phyloP scores from a whole-genome alignment of 345 rosid species.

The Citrus reticulata region DNA sequence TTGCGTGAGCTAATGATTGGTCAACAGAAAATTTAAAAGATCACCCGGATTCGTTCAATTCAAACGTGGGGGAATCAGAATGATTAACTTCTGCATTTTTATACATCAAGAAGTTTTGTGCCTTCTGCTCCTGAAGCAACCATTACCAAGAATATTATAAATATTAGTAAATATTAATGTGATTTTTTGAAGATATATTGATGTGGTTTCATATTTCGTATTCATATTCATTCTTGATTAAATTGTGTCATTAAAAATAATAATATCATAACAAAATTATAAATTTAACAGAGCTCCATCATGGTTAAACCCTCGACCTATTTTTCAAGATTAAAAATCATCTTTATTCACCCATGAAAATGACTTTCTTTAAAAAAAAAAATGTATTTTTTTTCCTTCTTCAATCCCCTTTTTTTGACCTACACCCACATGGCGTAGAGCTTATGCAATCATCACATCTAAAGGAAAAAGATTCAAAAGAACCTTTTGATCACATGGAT shows the following conservation, averaged over 20 bases:
- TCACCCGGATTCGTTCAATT: not conserved
- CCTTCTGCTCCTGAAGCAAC: not conserved
- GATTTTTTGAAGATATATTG: no score
- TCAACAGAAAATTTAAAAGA: no score
- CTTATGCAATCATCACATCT: constrained; percentile 36
- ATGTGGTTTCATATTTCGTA: no score
- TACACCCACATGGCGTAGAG: constrained; percentile 31
- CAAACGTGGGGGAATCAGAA: not conserved
- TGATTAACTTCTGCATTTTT: not conserved
- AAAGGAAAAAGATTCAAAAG: constrained; percentile 8
- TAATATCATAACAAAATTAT: no score
- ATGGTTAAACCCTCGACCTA: not conserved
- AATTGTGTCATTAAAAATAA: no score
- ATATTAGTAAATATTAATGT: not conserved
- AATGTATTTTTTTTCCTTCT: not conserved
- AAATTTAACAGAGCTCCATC: no score
- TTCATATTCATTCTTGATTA: no score
- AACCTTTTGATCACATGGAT: constrained; percentile 31
- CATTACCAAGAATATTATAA: not conserved
- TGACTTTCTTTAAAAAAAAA: not conserved
- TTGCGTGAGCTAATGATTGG: no score
- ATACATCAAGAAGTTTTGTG: not conserved
- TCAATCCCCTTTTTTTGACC: not conserved
- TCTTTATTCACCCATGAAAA: not conserved
- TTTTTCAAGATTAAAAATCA: not conserved